Evolutionary conservation across 345 rosid genomes (phyloP).

Genomic region (Psidium guajava): DNA sequence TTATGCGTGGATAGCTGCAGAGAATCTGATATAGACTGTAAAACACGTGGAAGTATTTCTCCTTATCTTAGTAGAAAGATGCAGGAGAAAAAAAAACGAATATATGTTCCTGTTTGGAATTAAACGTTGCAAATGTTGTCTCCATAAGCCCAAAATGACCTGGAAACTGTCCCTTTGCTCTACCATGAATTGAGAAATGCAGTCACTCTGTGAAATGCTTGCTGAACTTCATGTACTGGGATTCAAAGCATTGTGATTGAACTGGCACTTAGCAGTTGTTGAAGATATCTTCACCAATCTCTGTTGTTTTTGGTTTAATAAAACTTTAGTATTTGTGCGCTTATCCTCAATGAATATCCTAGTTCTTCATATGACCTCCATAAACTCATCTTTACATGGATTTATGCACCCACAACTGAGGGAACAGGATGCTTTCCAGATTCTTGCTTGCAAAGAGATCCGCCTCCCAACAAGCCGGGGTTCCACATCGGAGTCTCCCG

Average conservation of each 20-base stretch:
- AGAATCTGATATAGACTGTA: not conserved
- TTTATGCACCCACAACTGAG: not conserved
- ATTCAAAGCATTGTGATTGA: not conserved
- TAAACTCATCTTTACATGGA: not conserved
- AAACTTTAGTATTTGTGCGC: not conserved
- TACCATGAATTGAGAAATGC: not conserved
- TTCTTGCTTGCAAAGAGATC: conserved; percentile 86
- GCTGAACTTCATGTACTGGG: not conserved
- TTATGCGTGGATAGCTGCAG: not conserved
- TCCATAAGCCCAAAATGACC: not conserved
- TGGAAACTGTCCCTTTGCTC: not conserved
- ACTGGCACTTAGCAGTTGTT: not conserved
- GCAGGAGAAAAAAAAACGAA: not conserved
- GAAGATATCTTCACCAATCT: not conserved
- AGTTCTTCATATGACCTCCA: not conserved
- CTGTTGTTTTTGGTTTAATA: not conserved
- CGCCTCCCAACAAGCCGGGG: conserved; percentile 49
- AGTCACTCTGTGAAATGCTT: not conserved
- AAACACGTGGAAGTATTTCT: not conserved
- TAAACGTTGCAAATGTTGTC: not conserved
- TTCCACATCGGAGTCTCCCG: conserved; percentile 41
- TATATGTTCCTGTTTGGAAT: not conserved
- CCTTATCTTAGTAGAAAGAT: not conserved
- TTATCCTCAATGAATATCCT: not conserved
- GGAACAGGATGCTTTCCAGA: conserved; percentile 74